Evolutionary conservation across 2,329 filamentous ascomycete genomes (phyloP).

Genomic region (Neocatenulostroma microsporum): DNA sequence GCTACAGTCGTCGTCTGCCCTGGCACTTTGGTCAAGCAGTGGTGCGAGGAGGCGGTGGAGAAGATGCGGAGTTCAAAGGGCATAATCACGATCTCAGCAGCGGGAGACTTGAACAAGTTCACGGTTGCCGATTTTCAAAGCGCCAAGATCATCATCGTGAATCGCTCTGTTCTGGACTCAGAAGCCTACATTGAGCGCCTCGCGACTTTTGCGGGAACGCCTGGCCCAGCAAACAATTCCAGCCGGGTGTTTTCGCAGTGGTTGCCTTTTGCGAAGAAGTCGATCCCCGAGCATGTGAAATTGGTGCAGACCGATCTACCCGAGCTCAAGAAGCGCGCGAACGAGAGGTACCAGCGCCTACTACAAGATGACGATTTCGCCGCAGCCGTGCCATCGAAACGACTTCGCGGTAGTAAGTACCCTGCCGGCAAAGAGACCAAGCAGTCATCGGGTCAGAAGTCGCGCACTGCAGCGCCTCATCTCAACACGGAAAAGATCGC

Average conservation of each 20-base stretch:
- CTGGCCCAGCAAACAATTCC: constrained; percentile 32
- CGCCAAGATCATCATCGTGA: constrained; percentile 50
- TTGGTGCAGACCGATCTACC: constrained; percentile 28
- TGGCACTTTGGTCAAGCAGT: constrained; percentile 48
- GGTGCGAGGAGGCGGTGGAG: constrained; percentile 47
- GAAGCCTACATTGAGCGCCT: constrained; percentile 44
- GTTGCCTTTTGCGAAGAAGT: constrained; percentile 39
- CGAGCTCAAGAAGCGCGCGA: constrained; percentile 25
- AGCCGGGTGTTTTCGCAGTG: constrained; percentile 46
- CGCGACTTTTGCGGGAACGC: constrained; percentile 44
- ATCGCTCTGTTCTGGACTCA: constrained; percentile 42
- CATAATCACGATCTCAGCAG: constrained; percentile 41
- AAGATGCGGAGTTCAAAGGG: constrained; percentile 32
- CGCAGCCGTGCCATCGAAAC: constrained; percentile 32
- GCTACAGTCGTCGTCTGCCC: constrained; percentile 57
- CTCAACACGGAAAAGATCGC: constrained; percentile 11
- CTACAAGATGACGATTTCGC: constrained; percentile 29
- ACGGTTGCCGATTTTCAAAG: constrained; percentile 39
- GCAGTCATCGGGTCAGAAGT: constrained; percentile 8
- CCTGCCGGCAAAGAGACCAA: constrained; percentile 16
- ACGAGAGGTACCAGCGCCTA: constrained; percentile 17
- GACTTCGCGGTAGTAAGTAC: constrained; percentile 22
- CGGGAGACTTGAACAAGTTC: constrained; percentile 32
- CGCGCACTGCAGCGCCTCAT: constrained; percentile 1
- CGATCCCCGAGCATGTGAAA: constrained; percentile 37